Evolutionary conservation across 2,329 filamentous ascomycete genomes (phyloP).

Genomic region (Talaromyces sp.): DNA sequence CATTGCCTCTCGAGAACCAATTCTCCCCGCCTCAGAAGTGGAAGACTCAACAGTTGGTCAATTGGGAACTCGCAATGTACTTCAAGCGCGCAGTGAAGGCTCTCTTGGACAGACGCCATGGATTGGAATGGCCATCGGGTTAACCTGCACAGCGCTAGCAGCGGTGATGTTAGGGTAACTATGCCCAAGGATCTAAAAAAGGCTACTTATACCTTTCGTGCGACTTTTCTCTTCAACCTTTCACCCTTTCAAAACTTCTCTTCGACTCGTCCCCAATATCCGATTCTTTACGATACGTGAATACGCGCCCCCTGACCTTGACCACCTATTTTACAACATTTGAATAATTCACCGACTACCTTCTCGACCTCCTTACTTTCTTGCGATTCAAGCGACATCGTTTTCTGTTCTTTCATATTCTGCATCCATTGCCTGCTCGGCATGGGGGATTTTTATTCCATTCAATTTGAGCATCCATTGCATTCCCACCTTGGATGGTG

Average conservation of each 20-base stretch:
- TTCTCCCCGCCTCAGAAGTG: constrained; percentile 3
- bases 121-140: constrained; percentile 46
- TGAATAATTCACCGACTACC: constrained; percentile 6
- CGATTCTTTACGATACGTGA: constrained; percentile 17
- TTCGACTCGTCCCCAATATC: neutral
- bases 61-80: constrained; percentile 28
- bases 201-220: constrained; percentile 11
- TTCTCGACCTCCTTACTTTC: constrained; percentile 10
- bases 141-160: constrained; percentile 42
- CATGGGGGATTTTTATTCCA: constrained; percentile 15
- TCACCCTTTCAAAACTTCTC: neutral
- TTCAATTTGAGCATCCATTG: constrained; percentile 20
- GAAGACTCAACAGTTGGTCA: constrained; percentile 4
- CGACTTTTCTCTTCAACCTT: neutral
- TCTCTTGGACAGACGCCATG: constrained; percentile 43
- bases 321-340: neutral
- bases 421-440: constrained; percentile 25
- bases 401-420: constrained; percentile 12
- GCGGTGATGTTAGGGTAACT: constrained; percentile 43
- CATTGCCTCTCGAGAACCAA: constrained; percentile 4
- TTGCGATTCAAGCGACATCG: constrained; percentile 24
- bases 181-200: neutral
- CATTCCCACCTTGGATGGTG: constrained; percentile 25
- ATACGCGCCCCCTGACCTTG: constrained; percentile 13
- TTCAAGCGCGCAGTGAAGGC: constrained; percentile 41